Evolutionary conservation across 2,329 filamentous ascomycete species (phyloP).

Genomic region (Teratosphaeria zuluensis): DNA sequence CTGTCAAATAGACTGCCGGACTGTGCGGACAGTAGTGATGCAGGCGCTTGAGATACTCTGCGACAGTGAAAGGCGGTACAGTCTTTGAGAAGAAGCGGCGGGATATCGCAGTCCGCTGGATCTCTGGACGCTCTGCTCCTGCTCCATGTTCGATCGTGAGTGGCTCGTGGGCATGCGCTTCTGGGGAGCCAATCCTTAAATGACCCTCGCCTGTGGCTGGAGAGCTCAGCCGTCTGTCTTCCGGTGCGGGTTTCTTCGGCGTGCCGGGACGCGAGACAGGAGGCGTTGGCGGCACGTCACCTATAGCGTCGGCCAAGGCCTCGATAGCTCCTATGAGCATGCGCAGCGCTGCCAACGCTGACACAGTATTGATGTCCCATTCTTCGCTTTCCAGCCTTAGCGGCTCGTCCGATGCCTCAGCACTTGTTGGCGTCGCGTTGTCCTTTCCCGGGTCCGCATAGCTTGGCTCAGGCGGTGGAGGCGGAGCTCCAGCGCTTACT

Average conservation of each 20-base stretch:
- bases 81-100: constrained; percentile 89
- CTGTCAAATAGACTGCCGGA: constrained; percentile 83
- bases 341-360: constrained; percentile 65
- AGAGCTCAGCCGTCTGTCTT: constrained; percentile 3
- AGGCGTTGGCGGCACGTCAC: constrained; percentile 73
- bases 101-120: constrained; percentile 77
- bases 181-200: constrained; percentile 31
- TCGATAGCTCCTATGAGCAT: constrained; percentile 55
- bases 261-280: constrained; percentile 54
- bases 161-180: constrained; percentile 41
- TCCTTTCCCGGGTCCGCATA: constrained; percentile 11
- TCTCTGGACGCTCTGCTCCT: constrained; percentile 60
- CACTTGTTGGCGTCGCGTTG: constrained; percentile 6
- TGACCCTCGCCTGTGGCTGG: constrained; percentile 4
- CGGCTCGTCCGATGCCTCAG: constrained; percentile 16
- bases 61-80: constrained; percentile 70
- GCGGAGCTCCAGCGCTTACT: constrained; percentile 7
- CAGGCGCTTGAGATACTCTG: constrained; percentile 76
- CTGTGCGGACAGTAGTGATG: constrained; percentile 91
- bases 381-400: constrained; percentile 25
- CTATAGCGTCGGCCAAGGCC: constrained; percentile 59
- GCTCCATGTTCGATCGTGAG: constrained; percentile 41
- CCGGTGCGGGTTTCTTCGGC: constrained; percentile 48
- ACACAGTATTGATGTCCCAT: constrained; percentile 64
- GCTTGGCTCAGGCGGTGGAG: constrained; percentile 16